Evolutionary conservation across 257 asterid species (phyloP).

Genomic region (Scutellaria barbata): DNA sequence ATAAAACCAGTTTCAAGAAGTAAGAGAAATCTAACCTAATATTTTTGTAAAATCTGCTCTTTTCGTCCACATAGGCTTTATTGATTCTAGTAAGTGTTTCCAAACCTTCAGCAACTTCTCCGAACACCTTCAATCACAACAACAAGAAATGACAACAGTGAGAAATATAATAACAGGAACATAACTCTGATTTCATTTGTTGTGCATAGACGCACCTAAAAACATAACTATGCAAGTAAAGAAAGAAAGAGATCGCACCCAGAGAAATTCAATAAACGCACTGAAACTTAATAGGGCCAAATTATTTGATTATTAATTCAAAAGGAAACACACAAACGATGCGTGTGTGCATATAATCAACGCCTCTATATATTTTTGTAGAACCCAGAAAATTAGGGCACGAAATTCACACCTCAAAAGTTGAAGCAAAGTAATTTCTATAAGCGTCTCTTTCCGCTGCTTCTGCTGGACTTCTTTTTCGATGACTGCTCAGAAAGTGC

Average conservation of each 20-base stretch:
- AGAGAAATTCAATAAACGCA: constrained; percentile 35
- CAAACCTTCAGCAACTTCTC: constrained; percentile 93
- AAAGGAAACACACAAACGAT: background rate
- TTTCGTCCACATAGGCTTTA: constrained; percentile 83
- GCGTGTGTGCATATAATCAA: constrained; percentile 14
- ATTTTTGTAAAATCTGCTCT: constrained; percentile 78
- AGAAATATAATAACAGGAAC: background rate
- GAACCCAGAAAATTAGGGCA: too few species aligned
- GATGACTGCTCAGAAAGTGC: too few species aligned
- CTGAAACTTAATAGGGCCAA: constrained; percentile 14
- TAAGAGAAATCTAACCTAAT: constrained; percentile 58
- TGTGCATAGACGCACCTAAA: constrained; percentile 13
- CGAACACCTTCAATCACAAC: constrained; percentile 70
- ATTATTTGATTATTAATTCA: constrained; percentile 12
- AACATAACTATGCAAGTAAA: constrained; percentile 5
- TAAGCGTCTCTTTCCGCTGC: too few species aligned
- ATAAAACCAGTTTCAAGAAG: constrained; percentile 26
- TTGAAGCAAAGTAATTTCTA: too few species aligned
- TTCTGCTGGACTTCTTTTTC: too few species aligned
- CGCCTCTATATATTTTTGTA: constrained; percentile 15
- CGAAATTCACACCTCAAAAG: too few species aligned
- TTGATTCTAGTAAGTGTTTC: constrained; percentile 86
- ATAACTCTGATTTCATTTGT: background rate
- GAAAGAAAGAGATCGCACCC: constrained; percentile 45
- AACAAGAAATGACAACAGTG: background rate